phyloP scores from a whole-genome alignment of 2,329 filamentous ascomycete genomes.

The Pseudonectria foliicola region DNA sequence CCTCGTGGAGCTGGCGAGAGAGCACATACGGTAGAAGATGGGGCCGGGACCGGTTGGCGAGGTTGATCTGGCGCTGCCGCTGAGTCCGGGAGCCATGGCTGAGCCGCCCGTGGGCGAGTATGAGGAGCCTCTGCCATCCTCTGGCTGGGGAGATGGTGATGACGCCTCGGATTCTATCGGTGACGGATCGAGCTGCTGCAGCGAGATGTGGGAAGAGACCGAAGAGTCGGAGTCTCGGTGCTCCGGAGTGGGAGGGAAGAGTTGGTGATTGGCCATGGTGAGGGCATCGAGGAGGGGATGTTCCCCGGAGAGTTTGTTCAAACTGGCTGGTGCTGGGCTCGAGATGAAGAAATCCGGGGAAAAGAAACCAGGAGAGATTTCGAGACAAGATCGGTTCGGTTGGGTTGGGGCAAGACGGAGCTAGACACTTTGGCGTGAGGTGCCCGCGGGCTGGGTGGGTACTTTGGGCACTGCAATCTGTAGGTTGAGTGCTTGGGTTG shows the following conservation, averaged over 20 bases:
- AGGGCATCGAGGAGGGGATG: neutral
- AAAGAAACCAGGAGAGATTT: too few relatives aligned
- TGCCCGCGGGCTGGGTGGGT: too few relatives aligned
- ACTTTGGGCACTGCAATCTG: too few relatives aligned
- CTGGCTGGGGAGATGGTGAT: conserved; percentile 15
- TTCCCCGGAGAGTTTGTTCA: too few relatives aligned
- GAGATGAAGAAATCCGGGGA: too few relatives aligned
- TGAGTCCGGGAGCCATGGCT: conserved; percentile 47
- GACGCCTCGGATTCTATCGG: conserved; percentile 58
- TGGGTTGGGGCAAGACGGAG: too few relatives aligned
- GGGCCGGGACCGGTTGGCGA: conserved; percentile 49
- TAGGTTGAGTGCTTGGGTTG: too few relatives aligned
- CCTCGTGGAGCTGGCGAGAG: too few relatives aligned
- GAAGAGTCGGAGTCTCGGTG: conserved; percentile 44
- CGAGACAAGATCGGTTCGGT: too few relatives aligned
- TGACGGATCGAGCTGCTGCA: conserved; percentile 74
- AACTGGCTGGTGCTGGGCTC: too few relatives aligned
- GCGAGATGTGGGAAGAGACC: conserved; percentile 41
- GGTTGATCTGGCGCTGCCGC: conserved; percentile 31
- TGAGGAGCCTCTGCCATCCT: conserved; percentile 25
- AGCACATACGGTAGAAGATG: conserved; percentile 64
- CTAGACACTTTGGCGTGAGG: too few relatives aligned
- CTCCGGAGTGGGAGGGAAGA: conserved; percentile 3
- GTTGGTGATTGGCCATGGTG: conserved; percentile 5
- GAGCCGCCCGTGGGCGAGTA: conserved; percentile 35